phyloP scores from a whole-genome alignment of 148 eudicot species.

The Dysphania ambrosioides region DNA sequence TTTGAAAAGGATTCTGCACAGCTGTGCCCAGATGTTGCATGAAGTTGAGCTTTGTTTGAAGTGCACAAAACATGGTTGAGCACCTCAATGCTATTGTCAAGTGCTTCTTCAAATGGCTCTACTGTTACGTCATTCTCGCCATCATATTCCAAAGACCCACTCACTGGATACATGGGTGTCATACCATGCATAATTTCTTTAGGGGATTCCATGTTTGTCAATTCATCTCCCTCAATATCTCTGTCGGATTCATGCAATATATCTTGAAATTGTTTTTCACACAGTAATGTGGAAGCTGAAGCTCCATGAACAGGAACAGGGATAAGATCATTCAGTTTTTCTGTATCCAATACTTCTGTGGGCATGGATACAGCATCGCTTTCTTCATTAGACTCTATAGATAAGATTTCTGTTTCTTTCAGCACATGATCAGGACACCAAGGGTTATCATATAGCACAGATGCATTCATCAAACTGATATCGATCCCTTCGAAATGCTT shows the following conservation, averaged over 20 bases:
- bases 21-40: conserved; percentile 5
- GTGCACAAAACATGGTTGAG: background rate
- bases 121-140: conserved; percentile 18
- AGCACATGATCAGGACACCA: conserved; percentile 5
- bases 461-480: background rate
- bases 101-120: background rate
- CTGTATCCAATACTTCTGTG: conserved; percentile 7
- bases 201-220: conserved; percentile 13
- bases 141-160: conserved; percentile 19
- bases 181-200: conserved; percentile 1
- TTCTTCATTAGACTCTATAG: conserved; percentile 19
- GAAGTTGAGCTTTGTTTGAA: conserved; percentile 6
- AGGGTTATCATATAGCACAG: conserved; percentile 5
- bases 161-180: conserved; percentile 1
- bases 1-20: background rate
- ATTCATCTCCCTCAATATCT: conserved; percentile 18
- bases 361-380: conserved; percentile 16
- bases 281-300: background rate
- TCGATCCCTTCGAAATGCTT: conserved; percentile 9
- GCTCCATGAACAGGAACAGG: background rate
- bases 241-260: background rate
- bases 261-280: background rate
- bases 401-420: conserved; percentile 10
- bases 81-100: background rate
- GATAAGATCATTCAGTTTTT: background rate